Base-by-base conservation (phyloP, 2,329 filamentous ascomycete species). In the Xylaria sp. region DNA sequence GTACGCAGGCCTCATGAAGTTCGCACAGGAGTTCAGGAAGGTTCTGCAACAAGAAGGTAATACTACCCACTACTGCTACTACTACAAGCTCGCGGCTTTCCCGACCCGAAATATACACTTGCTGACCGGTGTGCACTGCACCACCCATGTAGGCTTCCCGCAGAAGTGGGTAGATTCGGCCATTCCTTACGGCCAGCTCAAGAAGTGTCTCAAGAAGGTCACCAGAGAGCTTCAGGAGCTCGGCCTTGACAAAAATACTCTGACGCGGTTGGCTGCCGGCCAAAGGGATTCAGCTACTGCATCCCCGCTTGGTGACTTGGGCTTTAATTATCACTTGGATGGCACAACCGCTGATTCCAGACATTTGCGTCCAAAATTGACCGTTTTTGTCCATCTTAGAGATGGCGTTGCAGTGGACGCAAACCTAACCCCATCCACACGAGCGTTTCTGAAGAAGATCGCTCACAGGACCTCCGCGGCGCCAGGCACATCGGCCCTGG, bases 201-300 rank as follows among this genome's bases (percentile, higher is more conserved):
- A 96, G 74, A 96, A 95, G 76, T 90, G 89, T 72, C 87, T 96
- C 68, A 93, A 92, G 69, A 87, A 87, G 68, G 87, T 95, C 45
- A 84, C 87, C 60, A 75, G 77, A 47, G 90, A 96, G 75, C 79
- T 96, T 48, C 75, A 79, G 39, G 79, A 81, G 29, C 75, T 93
- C 13, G 91, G 91, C 7, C 82, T 95, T 24, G 88, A 90, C 60
- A 82, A 83, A 4, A 80, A 87, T 8, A 91, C 88, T 1, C 75
- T 95, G 50, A 80, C 84, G 43, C 81, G 83, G 52, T 78, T 94
- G 22, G 77, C 89, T 50, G 76, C 79, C 50, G 72, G 78, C 24
- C 73, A 78, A 56, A 73, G 78, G 65, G 71, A 76, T 52, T 75
- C 76, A 17, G 73, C 75, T 37, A 71, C 76, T 48, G 68, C 54